Evolutionary conservation across 2,329 filamentous ascomycete species (phyloP), one percentile per base, ranked within the genome.

Genomic region (Arachnopeziza araneosa): DNA sequence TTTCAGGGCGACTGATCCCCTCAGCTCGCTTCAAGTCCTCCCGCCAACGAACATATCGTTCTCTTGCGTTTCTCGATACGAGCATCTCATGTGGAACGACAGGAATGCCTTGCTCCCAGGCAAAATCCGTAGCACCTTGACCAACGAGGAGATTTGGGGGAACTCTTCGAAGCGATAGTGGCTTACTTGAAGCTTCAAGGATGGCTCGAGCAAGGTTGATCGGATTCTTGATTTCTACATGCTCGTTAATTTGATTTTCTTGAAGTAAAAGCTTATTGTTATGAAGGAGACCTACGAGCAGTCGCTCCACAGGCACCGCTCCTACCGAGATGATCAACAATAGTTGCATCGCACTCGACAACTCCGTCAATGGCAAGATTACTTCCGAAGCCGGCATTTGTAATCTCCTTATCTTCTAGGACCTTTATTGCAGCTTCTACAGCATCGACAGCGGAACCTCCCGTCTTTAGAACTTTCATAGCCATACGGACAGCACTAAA

Each of bases 301-400:
- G 95, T 91, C 51, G 95, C 93, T 66, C 95, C 96, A 66, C 91
- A 96, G 50, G 92, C 95, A 66, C 95, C 95, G 73, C 93, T 98
- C 65, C 92, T 86, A 50, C 96, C 95, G 55, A 88, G 79, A 72
- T 98, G 90, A 70, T 99, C 93, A 50, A 99, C 89, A 57, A 99
- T 84, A 0, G 91, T 93, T 58, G 95, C 95, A 78, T 99, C 95
- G 68, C 93, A 96, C 74, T 99, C 95, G 14, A 98, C 95, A 1
- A 86, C 84, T 1, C 95, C 95, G 67, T 97, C 89, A 64, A 96
- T 90, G 52, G 91, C 88, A 24, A 99, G 79, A 69, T 99, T 99
- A 75, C 95, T 99, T 53, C 96, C 95, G 72, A 90, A 98, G 0
- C 95, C 95, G 48, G 93, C 90, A 73, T 99, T 99, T 44, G 96